phyloP scores from a whole-genome alignment of 202 grass and related monocot species.

The Musa balbisiana region DNA sequence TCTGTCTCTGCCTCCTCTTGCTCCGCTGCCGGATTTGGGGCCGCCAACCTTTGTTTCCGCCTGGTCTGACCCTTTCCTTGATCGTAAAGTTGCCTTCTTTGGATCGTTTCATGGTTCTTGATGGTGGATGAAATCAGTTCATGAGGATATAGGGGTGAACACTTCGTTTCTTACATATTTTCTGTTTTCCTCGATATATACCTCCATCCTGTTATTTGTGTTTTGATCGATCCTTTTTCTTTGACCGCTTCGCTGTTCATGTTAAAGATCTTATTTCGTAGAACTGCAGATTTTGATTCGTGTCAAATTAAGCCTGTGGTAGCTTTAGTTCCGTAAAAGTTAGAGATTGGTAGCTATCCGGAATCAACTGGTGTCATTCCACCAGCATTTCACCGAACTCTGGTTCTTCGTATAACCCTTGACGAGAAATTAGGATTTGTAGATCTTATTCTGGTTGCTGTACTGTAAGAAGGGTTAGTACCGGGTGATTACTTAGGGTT shows the following conservation, averaged over 20 bases:
- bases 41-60: neutral
- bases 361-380: neutral
- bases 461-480: neutral
- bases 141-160: too few relatives aligned
- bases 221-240: neutral
- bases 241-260: neutral
- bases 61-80: neutral
- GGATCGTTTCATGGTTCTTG: neutral
- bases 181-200: neutral
- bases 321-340: neutral
- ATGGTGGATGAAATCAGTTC: neutral
- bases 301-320: neutral
- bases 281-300: neutral
- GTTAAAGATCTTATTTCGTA: neutral
- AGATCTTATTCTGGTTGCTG: neutral
- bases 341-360: neutral
- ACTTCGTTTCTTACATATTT: too few relatives aligned
- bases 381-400: neutral
- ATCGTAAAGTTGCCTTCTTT: neutral
- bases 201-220: neutral
- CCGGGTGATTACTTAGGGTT: neutral
- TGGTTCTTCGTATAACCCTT: too few relatives aligned
- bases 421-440: neutral
- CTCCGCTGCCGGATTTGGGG: neutral
- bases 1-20: neutral